Base-by-base conservation (phyloP, 2,329 filamentous ascomycete species). In the Neofusicoccum umdonicola region DNA sequence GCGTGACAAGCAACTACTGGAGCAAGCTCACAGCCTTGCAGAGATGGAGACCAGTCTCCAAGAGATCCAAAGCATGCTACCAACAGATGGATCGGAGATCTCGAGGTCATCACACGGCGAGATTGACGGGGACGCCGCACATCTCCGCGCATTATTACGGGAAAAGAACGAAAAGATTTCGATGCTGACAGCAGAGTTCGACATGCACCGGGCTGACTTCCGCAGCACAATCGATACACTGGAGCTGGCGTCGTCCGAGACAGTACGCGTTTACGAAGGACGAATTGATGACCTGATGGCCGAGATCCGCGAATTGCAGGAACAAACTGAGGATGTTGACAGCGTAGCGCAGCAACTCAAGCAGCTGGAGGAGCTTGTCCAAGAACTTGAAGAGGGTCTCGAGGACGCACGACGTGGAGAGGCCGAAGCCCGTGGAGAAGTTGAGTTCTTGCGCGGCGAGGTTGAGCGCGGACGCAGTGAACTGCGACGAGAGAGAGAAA, bases 161-260 rank as follows among this genome's bases (percentile, higher is more conserved):
- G 95, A 99, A 79, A 97, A 96, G 84, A 97, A 97, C 72, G 95
- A 99, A 65, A 97, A 93, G 81, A 97, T 99, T 69, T 88, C 90
- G 31, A 89, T 94, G 83, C 85, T 99, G 70, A 98, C 93, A 0
- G 87, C 91, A 8, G 95, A 99, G 74, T 99, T 99, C 71, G 95
- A 99, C 74, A 88, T 90, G 9, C 94, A 99, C 75, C 87, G 95
- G 65, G 94, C 95, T 17, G 95, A 99, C 77, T 99, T 99, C 79
- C 85, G 95, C 69, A 97, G 92, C 76, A 99, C 95, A 17, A 95
- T 99, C 67, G 95, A 99, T 78, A 97, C 94, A 0, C 83, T 99
- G 58, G 95, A 99, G 77, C 87, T 98, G 81, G 96, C 95, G 2
- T 96, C 93, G 73, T 91, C 93, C 0, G 95, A 99, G 80, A 99